phyloP scores from a whole-genome alignment of 2,329 filamentous ascomycete genomes.

The Hymenoscyphus salicellus region DNA sequence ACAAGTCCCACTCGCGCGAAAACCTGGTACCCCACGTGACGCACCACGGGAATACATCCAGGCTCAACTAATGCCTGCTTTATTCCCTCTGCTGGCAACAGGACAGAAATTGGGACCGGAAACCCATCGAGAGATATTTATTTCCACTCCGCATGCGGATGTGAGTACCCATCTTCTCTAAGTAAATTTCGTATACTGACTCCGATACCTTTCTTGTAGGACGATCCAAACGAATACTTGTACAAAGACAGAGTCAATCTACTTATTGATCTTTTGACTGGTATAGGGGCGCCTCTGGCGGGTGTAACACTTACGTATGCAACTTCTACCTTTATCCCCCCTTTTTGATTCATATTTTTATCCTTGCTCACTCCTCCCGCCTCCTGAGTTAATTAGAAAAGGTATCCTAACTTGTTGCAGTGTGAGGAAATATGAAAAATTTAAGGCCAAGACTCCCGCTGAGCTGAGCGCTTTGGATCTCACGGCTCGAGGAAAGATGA shows the following conservation, averaged over 20 bases:
- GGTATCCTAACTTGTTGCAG: too few relatives aligned
- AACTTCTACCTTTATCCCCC: too few relatives aligned
- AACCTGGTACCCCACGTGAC: neutral
- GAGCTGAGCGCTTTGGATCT: neutral
- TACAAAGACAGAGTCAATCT: neutral
- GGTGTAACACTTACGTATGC: neutral
- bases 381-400: too few relatives aligned
- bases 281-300: neutral
- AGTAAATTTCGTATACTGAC: too few relatives aligned
- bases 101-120: conserved; percentile 4
- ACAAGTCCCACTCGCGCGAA: neutral
- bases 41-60: neutral
- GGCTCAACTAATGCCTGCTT: neutral
- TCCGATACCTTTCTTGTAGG: neutral
- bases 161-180: too few relatives aligned
- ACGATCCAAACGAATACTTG: neutral
- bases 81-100: neutral
- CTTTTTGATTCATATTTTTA: too few relatives aligned
- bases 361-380: too few relatives aligned
- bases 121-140: neutral
- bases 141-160: neutral
- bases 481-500: neutral
- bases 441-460: neutral
- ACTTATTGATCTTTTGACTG: neutral
- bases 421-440: neutral